These are phyloP conservation scores for Venustampulla echinocandica DNA, from an alignment of 495 filamentous ascomycete genomes.

Conservation along the genomic window DNA sequence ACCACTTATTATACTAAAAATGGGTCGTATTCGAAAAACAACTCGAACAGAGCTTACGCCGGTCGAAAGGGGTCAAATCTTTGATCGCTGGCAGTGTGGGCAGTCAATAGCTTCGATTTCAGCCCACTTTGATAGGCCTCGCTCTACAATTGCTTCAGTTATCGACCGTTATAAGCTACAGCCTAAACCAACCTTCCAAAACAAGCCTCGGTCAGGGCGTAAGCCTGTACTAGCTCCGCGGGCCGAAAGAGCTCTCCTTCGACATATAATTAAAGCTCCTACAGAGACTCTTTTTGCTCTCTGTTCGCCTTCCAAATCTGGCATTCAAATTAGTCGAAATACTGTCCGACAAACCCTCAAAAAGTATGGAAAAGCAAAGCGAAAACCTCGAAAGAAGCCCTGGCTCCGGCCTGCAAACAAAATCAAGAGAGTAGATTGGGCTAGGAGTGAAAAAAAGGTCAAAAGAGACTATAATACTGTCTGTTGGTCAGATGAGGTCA, in stretches of 20 bases:
- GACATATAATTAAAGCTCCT: constrained; percentile 30
- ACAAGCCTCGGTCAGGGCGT: background rate
- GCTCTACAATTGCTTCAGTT: background rate
- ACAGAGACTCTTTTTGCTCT: background rate
- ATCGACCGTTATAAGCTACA: background rate
- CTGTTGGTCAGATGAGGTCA: constrained; percentile 2
- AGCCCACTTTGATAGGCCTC: background rate
- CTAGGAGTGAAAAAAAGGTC: background rate
- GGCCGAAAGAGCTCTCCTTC: background rate
- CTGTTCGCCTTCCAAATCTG: background rate
- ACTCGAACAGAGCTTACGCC: background rate
- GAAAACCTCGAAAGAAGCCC: background rate
- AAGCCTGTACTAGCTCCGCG: background rate
- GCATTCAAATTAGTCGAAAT: background rate
- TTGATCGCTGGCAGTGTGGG: background rate
- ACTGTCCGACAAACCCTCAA: background rate
- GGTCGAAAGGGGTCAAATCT: background rate
- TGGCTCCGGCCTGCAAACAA: background rate
- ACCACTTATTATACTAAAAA: background rate
- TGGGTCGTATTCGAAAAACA: background rate
- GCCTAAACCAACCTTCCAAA: background rate
- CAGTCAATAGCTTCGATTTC: background rate
- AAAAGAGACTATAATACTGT: background rate
- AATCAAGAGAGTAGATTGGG: background rate
- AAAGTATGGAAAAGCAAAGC: constrained; percentile 2